A percentile compares a stretch with the other conserved stretches of the same genome.
These are phyloP conservation scores for Aegilops bicornis DNA, from an alignment of 176 grass and related monocot genomes.

Conservation along the genomic window DNA sequence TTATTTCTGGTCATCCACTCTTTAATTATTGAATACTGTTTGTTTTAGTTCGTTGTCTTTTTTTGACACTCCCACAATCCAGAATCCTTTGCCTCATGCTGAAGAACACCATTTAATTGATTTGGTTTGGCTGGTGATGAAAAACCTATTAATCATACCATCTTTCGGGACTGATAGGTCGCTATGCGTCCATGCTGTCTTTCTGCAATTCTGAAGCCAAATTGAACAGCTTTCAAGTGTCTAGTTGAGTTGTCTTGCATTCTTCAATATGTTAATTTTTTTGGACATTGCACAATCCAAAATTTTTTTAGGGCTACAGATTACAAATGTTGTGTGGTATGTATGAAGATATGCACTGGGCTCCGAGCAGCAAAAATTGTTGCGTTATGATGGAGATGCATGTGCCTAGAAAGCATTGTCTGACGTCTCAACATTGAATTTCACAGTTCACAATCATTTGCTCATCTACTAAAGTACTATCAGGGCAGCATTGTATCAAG, in stretches of 20 bases:
- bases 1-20: background rate
- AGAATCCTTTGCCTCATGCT: too few relatives aligned
- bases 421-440: constrained; percentile 30
- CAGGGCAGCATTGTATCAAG: constrained; percentile 47
- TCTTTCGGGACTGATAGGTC: constrained; percentile 19
- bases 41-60: too few relatives aligned
- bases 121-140: background rate
- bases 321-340: too few relatives aligned
- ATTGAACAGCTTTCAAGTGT: background rate
- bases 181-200: constrained; percentile 12
- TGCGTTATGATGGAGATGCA: constrained; percentile 63
- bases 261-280: too few relatives aligned
- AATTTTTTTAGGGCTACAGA: too few relatives aligned
- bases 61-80: too few relatives aligned
- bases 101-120: too few relatives aligned
- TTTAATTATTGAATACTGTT: too few relatives aligned
- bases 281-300: too few relatives aligned
- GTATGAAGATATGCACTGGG: constrained; percentile 94
- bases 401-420: constrained; percentile 93
- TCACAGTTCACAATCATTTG: too few relatives aligned
- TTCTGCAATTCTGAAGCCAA: constrained; percentile 44
- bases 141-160: background rate
- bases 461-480: too few relatives aligned
- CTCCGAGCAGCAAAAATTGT: constrained; percentile 56
- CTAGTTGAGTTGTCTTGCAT: too few relatives aligned